Evolutionary conservation across 331 rosid genomes (phyloP).

Genomic region (Saraca asoca): DNA sequence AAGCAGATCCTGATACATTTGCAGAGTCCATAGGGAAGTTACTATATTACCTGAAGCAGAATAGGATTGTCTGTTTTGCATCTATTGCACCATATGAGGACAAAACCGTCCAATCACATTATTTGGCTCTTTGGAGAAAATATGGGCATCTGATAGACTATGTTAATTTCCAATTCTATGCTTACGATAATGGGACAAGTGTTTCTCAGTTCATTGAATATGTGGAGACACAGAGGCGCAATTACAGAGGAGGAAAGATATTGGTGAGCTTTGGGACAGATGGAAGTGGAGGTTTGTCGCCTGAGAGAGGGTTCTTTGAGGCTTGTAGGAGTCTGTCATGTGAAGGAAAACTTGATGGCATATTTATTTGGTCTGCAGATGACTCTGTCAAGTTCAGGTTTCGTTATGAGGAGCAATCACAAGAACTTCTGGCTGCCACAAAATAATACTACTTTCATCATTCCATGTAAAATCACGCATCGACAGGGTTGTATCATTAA

Average conservation of each 20-base stretch:
- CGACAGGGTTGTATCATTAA: too few species aligned
- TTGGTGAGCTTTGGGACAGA: slow-evolving; percentile 36
- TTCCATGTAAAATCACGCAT: too few species aligned
- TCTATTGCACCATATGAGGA: slow-evolving; percentile 41
- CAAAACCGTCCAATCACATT: slow-evolving; percentile 26
- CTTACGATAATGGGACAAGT: slow-evolving; percentile 25
- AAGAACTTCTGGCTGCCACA: slow-evolving; percentile 15
- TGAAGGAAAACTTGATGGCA: slow-evolving; percentile 28
- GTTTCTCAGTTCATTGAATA: slow-evolving; percentile 13
- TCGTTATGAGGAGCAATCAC: slow-evolving; percentile 32
- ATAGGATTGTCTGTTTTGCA: slow-evolving; percentile 29
- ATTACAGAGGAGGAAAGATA: slow-evolving; percentile 32
- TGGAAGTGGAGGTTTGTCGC: slow-evolving; percentile 32
- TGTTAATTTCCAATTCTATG: slow-evolving; percentile 39
- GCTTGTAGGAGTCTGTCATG: slow-evolving; percentile 29
- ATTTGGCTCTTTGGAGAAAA: slow-evolving; percentile 39
- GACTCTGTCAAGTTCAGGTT: slow-evolving; percentile 28
- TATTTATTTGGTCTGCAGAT: slow-evolving; percentile 37
- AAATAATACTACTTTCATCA: neutral
- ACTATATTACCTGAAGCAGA: slow-evolving; percentile 19
- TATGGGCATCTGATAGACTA: slow-evolving; percentile 32
- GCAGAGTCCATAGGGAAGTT: slow-evolving; percentile 40
- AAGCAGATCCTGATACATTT: slow-evolving; percentile 34
- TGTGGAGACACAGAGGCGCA: slow-evolving; percentile 30
- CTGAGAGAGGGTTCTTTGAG: slow-evolving; percentile 33